These are phyloP conservation scores for Hysterangium stoloniferum DNA, from an alignment of 768 basidiomycete species.

Conservation along the genomic window DNA sequence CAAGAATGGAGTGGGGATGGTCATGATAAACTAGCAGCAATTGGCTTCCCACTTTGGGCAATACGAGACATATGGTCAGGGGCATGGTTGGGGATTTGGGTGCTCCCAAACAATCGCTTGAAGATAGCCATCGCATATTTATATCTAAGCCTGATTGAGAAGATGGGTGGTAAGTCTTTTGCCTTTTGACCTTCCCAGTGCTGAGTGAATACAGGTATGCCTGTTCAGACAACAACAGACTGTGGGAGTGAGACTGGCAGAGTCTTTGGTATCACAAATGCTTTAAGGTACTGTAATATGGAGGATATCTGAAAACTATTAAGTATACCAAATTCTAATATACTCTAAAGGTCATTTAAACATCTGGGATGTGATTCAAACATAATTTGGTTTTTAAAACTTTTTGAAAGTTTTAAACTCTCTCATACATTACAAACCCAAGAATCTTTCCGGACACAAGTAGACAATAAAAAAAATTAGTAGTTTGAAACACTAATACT, in stretches of 20 bases:
- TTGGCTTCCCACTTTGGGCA: constrained; percentile 28
- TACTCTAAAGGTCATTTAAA: no score
- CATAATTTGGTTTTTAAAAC: no score
- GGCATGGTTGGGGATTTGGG: constrained; percentile 25
- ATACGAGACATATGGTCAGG: constrained; percentile 22
- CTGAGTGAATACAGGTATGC: constrained; percentile 23
- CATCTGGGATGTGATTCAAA: no score
- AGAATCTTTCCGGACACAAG: no score
- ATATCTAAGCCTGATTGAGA: constrained; percentile 20
- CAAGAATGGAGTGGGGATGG: constrained; percentile 30
- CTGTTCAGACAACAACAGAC: constrained; percentile 28
- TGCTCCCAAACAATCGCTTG: constrained; percentile 26
- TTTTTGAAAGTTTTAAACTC: no score
- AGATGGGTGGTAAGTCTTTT: constrained; percentile 19
- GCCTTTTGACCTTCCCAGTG: not conserved
- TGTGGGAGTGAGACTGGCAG: constrained; percentile 30
- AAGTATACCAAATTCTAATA: no score
- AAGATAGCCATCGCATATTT: constrained; percentile 22
- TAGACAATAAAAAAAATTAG: no score
- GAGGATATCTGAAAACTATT: no score
- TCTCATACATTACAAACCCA: no score
- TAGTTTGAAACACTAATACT: no score
- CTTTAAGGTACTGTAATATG: constrained; percentile 24
- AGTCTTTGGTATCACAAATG: constrained; percentile 25
- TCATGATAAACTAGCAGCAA: constrained; percentile 26